These are phyloP conservation scores for Penicillium verhagenii DNA, from an alignment of 495 filamentous ascomycete genomes.

Conservation along the genomic window DNA sequence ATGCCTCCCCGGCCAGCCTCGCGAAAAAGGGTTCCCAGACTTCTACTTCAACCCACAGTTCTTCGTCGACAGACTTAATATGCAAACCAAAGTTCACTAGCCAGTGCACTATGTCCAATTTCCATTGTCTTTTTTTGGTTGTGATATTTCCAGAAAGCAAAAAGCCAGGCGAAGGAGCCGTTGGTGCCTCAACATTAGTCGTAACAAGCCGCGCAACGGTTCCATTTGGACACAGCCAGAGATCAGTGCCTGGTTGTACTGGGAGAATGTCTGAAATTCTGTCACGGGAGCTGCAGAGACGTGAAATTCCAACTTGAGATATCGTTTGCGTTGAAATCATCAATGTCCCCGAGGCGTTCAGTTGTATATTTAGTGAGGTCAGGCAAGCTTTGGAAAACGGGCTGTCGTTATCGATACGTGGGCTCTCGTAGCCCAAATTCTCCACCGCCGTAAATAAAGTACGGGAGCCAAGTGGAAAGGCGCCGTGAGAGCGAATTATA, in stretches of 20 bases:
- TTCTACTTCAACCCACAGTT: slow-evolving; percentile 46
- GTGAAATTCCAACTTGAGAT: slow-evolving; percentile 37
- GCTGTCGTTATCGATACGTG: slow-evolving; percentile 29
- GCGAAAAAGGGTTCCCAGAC: slow-evolving; percentile 49
- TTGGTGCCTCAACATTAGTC: slow-evolving; percentile 20
- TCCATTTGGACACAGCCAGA: slow-evolving; percentile 54
- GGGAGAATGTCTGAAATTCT: slow-evolving; percentile 18
- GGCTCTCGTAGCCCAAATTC: slow-evolving; percentile 30
- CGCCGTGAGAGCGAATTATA: slow-evolving; percentile 35
- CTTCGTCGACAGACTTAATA: slow-evolving; percentile 34
- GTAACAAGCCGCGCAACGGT: slow-evolving; percentile 45
- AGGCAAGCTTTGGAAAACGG: slow-evolving; percentile 30
- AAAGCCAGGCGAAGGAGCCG: slow-evolving; percentile 23
- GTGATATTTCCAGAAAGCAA: slow-evolving; percentile 10
- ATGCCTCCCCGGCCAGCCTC: slow-evolving; percentile 38
- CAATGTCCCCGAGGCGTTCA: slow-evolving; percentile 38
- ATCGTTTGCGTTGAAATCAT: slow-evolving; percentile 41
- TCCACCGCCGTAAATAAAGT: slow-evolving; percentile 43
- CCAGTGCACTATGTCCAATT: slow-evolving; percentile 41
- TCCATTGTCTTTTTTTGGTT: slow-evolving; percentile 36
- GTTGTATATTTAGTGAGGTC: slow-evolving; percentile 41
- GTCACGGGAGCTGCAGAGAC: slow-evolving; percentile 26
- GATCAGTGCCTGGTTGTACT: slow-evolving; percentile 32
- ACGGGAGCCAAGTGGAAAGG: slow-evolving; percentile 46
- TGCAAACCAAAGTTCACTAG: slow-evolving; percentile 40